Base-by-base conservation (phyloP, 192 early-diverging fungal species). In the Backusella westeae region DNA sequence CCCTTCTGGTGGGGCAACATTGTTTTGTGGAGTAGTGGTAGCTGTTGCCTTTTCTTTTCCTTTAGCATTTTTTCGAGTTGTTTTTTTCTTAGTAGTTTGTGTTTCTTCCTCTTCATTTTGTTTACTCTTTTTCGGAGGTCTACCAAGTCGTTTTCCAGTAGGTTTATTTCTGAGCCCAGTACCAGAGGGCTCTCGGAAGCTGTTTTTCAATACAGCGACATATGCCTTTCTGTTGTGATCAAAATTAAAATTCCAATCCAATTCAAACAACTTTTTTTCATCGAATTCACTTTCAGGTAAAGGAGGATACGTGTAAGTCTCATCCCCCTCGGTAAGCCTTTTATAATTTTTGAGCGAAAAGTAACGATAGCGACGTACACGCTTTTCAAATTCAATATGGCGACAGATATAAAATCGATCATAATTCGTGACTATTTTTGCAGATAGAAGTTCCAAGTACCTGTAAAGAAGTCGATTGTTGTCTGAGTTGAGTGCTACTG, bases 351-450 rank as follows among this genome's bases (percentile, higher is more conserved):
- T 14, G 49, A 49, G 66, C 1, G 67, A 29, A 44, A 42, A 78
- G 34, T 78, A 78, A 8, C 77, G 71, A 49, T 78, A 78, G 6
- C 77, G 59, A 21, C 72, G 36, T 23, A 69, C 34, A 29, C 72
- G 72, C 6, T 72, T 72, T 39, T 69, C 77, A 67, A 78, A 78
- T 56, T 78, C 77, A 7, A 78, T 26, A n/a, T 34, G 59, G 53
- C 77, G 77, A 32, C 67, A 32, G 5, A 67, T 21, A 56, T 42
- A 72, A 41, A 74, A 74, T 38, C 44, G 68, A 7, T 71, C 29
- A 6, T 32, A 32, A 15, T 15, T 66, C 29, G 34, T 19, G 6
- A 44, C 44, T 7, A 7, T 39, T 17, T 44, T 29, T 39, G 34
- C 15, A n/a, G 44, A 19, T 38, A 74, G 12, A n/a, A 34, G 26